Base-by-base conservation (phyloP, 352 stramenopile genomes). In the Phytophthora aleatoria region DNA sequence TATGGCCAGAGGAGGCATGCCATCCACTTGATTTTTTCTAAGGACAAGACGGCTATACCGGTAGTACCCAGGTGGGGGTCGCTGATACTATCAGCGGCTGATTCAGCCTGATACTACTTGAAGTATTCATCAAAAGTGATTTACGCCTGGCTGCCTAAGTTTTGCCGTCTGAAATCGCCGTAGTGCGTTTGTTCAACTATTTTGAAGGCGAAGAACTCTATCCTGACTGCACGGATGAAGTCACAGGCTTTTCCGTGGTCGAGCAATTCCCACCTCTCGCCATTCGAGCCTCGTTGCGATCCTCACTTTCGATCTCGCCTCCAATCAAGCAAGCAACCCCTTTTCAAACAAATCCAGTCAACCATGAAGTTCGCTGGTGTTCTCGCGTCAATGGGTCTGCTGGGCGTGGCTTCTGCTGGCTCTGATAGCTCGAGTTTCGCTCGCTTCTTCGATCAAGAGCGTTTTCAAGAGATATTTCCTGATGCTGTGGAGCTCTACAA, bases 401-500 rank as follows among this genome's bases (percentile, higher is more conserved):
- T 74, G 5, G 31, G 61, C 27, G 20, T 68, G 20, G 45, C 60
- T 47, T 47, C 55, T 39, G 61, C 61, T 26, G 54, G 39, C 10
- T 59, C 49, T 0, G 44, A 38, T 50, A 52, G 42, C 50, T 44
- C 48, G 35, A 71, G 60, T 20, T 75, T 85, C 49, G 70, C 62
- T 15, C 64, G 58, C 10, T 76, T 78, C 54, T 78, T 83, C 36
- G 61, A 79, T 62, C 61, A 81, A 48, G 41, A 65, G 3, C 52
- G 58, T 15, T 86, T 82, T 53, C 31, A 60, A 1, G 27, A 59
- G 16, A 60, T 71, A 5, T 86, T 83, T 59, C 77, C 77, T 9
- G 51, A 71, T 12, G 68, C 74, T 5, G 28, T 76, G 12, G 24
- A 63, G 16, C 61, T 83, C 24, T 86, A 83, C 69, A 73, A 63